Conservation (phyloP, 139 green algal genomes). For the Micractinium sp. region DNA sequence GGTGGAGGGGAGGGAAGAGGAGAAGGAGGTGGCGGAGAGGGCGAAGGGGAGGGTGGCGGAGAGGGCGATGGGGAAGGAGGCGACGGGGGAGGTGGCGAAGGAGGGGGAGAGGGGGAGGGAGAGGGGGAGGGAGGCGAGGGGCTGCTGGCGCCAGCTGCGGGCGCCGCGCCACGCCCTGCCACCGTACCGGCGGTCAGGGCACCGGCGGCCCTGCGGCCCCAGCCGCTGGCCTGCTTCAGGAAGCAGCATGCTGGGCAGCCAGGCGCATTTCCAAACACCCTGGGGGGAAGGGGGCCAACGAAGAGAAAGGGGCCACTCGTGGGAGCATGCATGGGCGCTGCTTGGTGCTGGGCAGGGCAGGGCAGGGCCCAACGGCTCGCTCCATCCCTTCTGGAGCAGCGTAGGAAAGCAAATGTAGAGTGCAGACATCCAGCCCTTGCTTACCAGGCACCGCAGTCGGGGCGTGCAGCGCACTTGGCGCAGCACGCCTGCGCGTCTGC, state of each 20-base stretch:
- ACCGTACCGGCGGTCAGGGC: conserved; percentile 15
- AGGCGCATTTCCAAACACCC: conserved; percentile 10
- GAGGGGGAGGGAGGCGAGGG: neutral
- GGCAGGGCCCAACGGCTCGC: too few species aligned
- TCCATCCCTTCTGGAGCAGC: too few species aligned
- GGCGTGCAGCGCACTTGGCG: conserved; percentile 1
- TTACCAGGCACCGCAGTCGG: neutral
- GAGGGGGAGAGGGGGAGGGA: neutral
- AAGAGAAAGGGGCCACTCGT: neutral
- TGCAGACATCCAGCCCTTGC: too few species aligned
- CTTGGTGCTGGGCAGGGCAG: neutral
- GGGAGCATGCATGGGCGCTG: neutral
- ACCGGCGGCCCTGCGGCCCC: neutral
- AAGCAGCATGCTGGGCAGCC: conserved; percentile 22
- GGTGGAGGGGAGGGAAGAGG: neutral
- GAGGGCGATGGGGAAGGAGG: neutral
- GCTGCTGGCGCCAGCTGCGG: neutral
- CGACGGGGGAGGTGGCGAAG: neutral
- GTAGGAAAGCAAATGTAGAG: neutral
- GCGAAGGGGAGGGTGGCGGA: neutral
- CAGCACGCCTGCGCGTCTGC: neutral
- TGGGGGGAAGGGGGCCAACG: neutral
- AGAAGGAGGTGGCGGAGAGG: neutral
- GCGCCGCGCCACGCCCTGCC: neutral
- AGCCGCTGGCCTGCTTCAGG: neutral